Evolutionary conservation across 202 grass and related monocot genomes (phyloP).

Genomic region (Schoenoplectus tabernaemontani): DNA sequence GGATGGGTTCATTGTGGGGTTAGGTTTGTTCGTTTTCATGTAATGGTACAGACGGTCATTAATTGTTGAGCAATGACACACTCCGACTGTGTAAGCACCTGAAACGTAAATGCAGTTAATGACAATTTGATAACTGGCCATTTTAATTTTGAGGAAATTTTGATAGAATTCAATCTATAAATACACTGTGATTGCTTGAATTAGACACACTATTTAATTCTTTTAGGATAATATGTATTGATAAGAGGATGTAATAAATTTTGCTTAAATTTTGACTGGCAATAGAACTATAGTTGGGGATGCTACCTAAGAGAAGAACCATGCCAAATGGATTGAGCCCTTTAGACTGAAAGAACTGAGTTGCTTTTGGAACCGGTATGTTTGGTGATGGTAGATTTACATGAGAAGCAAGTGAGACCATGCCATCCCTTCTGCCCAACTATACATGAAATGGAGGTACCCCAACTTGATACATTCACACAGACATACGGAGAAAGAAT

Average conservation of each 20-base stretch:
- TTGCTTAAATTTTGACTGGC: background rate
- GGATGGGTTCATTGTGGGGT: conserved; percentile 37
- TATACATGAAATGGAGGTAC: conserved; percentile 38
- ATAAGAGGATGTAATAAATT: background rate
- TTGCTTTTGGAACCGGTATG: conserved; percentile 32
- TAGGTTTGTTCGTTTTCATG: conserved; percentile 31
- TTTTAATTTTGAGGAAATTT: too few relatives aligned
- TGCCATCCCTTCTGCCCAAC: conserved; percentile 50
- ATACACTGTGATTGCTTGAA: too few relatives aligned
- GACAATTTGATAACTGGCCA: too few relatives aligned
- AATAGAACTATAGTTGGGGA: background rate
- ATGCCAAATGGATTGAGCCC: conserved; percentile 47
- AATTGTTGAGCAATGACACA: conserved; percentile 67
- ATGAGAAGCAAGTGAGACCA: conserved; percentile 30
- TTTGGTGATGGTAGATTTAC: conserved; percentile 34
- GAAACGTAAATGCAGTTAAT: background rate
- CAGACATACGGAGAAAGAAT: background rate
- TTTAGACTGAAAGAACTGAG: conserved; percentile 34
- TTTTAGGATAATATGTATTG: too few relatives aligned
- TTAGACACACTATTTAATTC: too few relatives aligned
- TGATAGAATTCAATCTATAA: too few relatives aligned
- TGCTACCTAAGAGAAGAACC: conserved; percentile 60
- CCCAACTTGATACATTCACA: conserved; percentile 27
- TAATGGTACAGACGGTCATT: conserved; percentile 43
- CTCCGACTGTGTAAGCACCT: conserved; percentile 62